phyloP scores from a whole-genome alignment of 441 rosid genomes.

The Adansonia rubrostipa region DNA sequence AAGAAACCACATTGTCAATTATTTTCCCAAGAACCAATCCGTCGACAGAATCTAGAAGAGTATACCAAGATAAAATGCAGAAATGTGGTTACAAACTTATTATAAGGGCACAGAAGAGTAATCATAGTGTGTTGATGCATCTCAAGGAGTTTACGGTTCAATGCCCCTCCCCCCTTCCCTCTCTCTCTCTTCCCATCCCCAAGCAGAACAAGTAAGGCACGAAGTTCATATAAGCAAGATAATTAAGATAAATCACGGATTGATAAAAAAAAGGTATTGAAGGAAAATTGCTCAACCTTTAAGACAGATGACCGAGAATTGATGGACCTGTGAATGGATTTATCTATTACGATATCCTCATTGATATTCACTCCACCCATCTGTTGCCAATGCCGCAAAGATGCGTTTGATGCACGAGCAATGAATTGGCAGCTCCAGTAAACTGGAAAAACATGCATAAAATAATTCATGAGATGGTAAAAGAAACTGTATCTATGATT shows the following conservation, averaged over 20 bases:
- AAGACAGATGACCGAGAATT: conserved; percentile 88
- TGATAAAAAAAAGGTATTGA: conserved; percentile 14
- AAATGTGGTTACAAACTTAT: not conserved
- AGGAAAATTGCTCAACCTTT: conserved; percentile 57
- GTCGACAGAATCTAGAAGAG: not conserved
- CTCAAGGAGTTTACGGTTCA: not conserved
- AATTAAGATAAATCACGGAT: not conserved
- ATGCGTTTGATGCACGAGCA: conserved; percentile 83
- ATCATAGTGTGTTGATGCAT: not conserved
- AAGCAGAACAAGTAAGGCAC: not conserved
- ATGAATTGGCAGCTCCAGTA: conserved; percentile 96
- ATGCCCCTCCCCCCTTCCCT: not conserved
- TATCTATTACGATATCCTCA: conserved; percentile 84
- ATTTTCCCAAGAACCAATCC: not conserved
- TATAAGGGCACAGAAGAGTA: not conserved
- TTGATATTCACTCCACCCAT: conserved; percentile 91
- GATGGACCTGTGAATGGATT: conserved; percentile 75
- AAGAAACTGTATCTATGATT: not conserved
- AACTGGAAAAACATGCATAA: conserved; percentile 45
- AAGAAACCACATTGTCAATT: not conserved
- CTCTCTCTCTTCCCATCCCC: not conserved
- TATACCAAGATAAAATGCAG: not conserved
- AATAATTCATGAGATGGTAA: not conserved
- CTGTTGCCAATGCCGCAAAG: conserved; percentile 88
- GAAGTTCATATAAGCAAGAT: conserved; percentile 19